Evolutionary conservation across 2,329 filamentous ascomycete genomes (phyloP).

Genomic region (Scleromitrula shiraiana): DNA sequence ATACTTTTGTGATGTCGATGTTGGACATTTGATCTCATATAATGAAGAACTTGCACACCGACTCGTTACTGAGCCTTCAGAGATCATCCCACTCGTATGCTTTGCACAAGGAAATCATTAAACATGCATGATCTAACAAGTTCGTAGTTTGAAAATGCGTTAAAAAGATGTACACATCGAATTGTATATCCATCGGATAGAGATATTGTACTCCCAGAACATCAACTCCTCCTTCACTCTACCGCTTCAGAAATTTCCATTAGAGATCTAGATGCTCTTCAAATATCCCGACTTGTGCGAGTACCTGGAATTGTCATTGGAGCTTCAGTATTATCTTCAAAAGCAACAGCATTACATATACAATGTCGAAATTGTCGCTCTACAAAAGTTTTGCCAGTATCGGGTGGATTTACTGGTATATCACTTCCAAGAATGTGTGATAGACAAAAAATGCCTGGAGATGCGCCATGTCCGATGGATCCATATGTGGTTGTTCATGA

Average conservation of each 20-base stretch:
- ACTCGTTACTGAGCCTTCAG: conserved; percentile 79
- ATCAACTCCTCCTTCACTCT: conserved; percentile 92
- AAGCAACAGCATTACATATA: conserved; percentile 79
- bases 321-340: conserved; percentile 92
- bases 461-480: conserved; percentile 81
- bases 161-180: conserved; percentile 84
- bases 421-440: conserved; percentile 75
- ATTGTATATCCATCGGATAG: conserved; percentile 78
- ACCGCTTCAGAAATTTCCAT: conserved; percentile 87
- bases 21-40: conserved; percentile 90
- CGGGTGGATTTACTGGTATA: conserved; percentile 81
- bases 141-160: conserved; percentile 74
- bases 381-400: conserved; percentile 60
- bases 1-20: conserved; percentile 93
- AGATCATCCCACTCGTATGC: conserved; percentile 82
- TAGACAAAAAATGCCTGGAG: conserved; percentile 54
- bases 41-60: conserved; percentile 91
- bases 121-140: neutral
- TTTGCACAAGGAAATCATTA: neutral
- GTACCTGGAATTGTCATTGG: conserved; percentile 98
- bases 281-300: conserved; percentile 88
- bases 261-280: conserved; percentile 84
- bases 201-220: conserved; percentile 66
- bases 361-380: conserved; percentile 83
- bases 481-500: conserved; percentile 96